These are phyloP conservation scores for Epichloe gansuensis DNA, from an alignment of 2,329 filamentous ascomycete species.

Conservation along the genomic window DNA sequence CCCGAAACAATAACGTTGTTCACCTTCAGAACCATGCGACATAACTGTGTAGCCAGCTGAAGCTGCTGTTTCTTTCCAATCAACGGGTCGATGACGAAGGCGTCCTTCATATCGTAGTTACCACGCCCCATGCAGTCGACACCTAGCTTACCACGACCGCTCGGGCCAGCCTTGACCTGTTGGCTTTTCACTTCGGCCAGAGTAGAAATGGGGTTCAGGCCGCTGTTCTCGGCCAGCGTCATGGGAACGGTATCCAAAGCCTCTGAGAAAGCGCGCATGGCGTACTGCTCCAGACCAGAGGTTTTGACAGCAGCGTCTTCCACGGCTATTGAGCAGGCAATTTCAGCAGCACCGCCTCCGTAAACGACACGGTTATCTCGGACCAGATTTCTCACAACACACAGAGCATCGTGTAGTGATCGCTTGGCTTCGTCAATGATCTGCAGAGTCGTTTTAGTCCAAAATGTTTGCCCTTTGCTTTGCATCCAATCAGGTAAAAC, in stretches of 20 bases:
- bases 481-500: constrained; percentile 13
- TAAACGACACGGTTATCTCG: constrained; percentile 95
- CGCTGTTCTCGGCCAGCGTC: constrained; percentile 95
- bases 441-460: constrained; percentile 28
- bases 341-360: constrained; percentile 90
- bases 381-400: constrained; percentile 93
- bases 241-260: constrained; percentile 88
- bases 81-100: constrained; percentile 95
- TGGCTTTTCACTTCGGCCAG: constrained; percentile 90
- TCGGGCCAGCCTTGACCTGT: constrained; percentile 63
- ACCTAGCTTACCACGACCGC: constrained; percentile 52
- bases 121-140: constrained; percentile 97
- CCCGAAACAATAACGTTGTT: constrained; percentile 94
- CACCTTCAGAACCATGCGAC: constrained; percentile 94
- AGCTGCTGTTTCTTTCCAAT: constrained; percentile 98
- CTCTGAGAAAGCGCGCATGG: constrained; percentile 95
- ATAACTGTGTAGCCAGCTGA: constrained; percentile 89
- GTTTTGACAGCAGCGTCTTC: constrained; percentile 92
- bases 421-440: constrained; percentile 99
- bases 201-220: constrained; percentile 88
- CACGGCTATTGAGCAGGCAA: constrained; percentile 90
- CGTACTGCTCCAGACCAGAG: constrained; percentile 94
- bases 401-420: constrained; percentile 92
- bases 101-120: constrained; percentile 93
- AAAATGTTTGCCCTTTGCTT: background rate